A percentile compares a stretch with the other conserved stretches of the same genome.
These are phyloP conservation scores for Citrus mangshanensis DNA, from an alignment of 345 rosid genomes.

Conservation along the genomic window DNA sequence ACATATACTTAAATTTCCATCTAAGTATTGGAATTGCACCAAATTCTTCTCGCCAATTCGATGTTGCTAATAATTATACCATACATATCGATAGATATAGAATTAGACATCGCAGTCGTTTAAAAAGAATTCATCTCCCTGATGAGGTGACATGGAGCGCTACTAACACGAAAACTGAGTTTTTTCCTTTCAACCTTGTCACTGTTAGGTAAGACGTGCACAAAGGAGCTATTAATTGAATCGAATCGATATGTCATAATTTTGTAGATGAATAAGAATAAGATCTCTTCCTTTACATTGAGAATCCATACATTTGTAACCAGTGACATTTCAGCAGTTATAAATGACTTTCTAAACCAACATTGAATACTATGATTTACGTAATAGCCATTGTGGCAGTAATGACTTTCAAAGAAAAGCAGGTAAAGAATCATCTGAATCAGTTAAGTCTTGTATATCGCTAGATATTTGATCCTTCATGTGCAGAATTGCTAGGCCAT, in stretches of 20 bases:
- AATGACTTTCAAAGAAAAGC: not conserved
- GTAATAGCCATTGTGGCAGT: not conserved
- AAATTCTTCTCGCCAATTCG: not conserved
- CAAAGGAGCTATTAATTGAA: not conserved
- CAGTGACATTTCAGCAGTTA: not conserved
- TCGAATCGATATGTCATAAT: not conserved
- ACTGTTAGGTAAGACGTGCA: not conserved
- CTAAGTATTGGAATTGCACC: not conserved
- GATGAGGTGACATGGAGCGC: not conserved
- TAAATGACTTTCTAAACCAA: not conserved
- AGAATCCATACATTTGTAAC: constrained; percentile 4
- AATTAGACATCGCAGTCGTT: not conserved
- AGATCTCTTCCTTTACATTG: not conserved
- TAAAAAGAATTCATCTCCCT: not conserved
- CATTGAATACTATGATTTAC: not conserved
- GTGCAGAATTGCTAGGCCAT: not conserved
- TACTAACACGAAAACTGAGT: not conserved
- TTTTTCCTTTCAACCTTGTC: not conserved
- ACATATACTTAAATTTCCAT: not conserved
- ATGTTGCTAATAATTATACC: not conserved
- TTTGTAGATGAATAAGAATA: not conserved
- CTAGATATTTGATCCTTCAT: not conserved
- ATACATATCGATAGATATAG: not conserved
- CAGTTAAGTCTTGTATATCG: not conserved
- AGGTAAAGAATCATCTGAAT: not conserved